Conservation (phyloP, 768 basidiomycete genomes). For the Neoboletus subvelutipes region DNA sequence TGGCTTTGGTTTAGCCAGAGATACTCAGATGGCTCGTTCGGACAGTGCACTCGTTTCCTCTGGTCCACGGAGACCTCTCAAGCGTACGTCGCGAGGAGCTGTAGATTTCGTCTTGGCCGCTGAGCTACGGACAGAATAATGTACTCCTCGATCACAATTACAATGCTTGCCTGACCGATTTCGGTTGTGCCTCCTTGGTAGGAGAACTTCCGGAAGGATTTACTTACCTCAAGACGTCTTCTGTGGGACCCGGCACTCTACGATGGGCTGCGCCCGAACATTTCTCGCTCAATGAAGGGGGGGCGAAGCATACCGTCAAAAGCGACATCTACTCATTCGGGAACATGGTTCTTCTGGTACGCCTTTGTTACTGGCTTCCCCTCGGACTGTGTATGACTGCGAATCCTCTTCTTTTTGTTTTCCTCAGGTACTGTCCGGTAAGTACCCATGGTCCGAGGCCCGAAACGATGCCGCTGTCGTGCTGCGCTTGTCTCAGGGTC, state of each 20-base stretch:
- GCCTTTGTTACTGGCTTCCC: neutral
- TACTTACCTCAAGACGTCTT: neutral
- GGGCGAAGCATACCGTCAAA: neutral
- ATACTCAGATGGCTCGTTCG: too few relatives aligned
- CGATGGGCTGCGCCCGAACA: conserved; percentile 10
- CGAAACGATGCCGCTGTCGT: neutral
- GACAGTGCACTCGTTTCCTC: too few relatives aligned
- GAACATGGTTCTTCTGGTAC: conserved; percentile 4
- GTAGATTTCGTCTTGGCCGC: too few relatives aligned
- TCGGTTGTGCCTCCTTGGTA: too few relatives aligned
- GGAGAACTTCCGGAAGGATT: too few relatives aligned
- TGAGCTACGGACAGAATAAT: too few relatives aligned
- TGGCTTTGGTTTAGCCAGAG: too few relatives aligned
- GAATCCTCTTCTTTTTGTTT: neutral
- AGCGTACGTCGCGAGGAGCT: too few relatives aligned
- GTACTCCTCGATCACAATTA: too few relatives aligned
- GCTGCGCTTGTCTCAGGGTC: neutral
- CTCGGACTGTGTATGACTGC: neutral
- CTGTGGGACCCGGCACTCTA: conserved; percentile 5
- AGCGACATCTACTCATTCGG: conserved; percentile 13
- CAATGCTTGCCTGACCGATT: too few relatives aligned
- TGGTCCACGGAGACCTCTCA: too few relatives aligned
- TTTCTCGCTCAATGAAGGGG: neutral
- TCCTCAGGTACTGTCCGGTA: too few relatives aligned
- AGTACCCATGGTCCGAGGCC: neutral